Conservation (phyloP, 179 eudicot species). For the Silene vulgaris region DNA sequence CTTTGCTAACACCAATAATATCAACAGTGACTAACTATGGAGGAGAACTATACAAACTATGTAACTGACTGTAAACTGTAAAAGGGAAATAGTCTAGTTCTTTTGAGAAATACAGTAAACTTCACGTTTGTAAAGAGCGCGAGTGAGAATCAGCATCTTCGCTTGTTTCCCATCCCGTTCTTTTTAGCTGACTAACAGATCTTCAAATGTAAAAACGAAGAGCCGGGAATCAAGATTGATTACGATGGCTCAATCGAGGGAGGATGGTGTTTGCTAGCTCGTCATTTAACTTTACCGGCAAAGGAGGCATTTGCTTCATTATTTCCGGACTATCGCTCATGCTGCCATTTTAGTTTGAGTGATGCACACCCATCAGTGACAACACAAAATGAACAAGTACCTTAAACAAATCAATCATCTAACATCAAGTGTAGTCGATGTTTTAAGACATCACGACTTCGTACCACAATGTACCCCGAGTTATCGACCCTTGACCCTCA, state of each 20-base stretch:
- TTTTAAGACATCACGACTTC: too few species aligned
- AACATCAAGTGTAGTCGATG: too few species aligned
- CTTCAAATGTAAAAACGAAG: neutral
- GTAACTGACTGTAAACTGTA: constrained; percentile 13
- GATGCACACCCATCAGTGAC: neutral
- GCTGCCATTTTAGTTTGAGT: constrained; percentile 37
- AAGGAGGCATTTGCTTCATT: constrained; percentile 96
- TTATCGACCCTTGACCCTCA: too few species aligned
- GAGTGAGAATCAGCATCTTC: constrained; percentile 19
- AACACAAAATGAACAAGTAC: neutral
- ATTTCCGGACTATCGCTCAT: constrained; percentile 71
- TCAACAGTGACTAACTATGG: constrained; percentile 21
- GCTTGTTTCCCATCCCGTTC: constrained; percentile 22
- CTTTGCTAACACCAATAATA: constrained; percentile 21
- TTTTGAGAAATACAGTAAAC: neutral
- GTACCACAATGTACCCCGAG: too few species aligned
- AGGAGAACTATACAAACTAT: constrained; percentile 27
- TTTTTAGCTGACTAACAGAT: constrained; percentile 19
- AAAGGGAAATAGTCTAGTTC: constrained; percentile 1
- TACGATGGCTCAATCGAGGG: constrained; percentile 42
- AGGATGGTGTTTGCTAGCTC: constrained; percentile 70
- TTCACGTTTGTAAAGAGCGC: constrained; percentile 24
- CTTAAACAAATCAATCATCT: too few species aligned
- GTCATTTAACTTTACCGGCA: constrained; percentile 88
- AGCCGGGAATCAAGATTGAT: constrained; percentile 36